A percentile compares a stretch with the other conserved stretches of the same genome.
These are phyloP conservation scores for Apiospora malaysiana DNA, from an alignment of 2,329 filamentous ascomycete genomes.

Conservation along the genomic window DNA sequence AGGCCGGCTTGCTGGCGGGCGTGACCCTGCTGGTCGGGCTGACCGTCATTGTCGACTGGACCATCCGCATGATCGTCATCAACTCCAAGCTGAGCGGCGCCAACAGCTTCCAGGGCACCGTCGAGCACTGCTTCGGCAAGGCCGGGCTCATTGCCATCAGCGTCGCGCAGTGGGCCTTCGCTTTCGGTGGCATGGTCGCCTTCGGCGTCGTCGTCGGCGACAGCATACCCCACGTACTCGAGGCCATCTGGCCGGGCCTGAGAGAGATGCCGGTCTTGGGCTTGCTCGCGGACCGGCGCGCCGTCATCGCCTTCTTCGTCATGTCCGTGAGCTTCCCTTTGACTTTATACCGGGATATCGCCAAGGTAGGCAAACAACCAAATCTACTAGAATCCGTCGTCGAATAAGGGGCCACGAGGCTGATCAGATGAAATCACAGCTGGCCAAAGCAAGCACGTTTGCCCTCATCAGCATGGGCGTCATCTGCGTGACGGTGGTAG, in stretches of 20 bases:
- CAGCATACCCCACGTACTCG: constrained; percentile 89
- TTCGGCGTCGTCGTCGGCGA: constrained; percentile 98
- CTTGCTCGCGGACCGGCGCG: constrained; percentile 79
- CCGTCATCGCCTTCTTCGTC: constrained; percentile 87
- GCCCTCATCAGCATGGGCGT: constrained; percentile 92
- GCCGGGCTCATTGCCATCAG: constrained; percentile 86
- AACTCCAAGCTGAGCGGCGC: constrained; percentile 97
- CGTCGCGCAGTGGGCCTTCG: constrained; percentile 96
- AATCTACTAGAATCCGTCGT: not conserved
- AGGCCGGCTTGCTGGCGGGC: constrained; percentile 86
- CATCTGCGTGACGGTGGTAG: constrained; percentile 86
- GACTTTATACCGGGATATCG: constrained; percentile 93
- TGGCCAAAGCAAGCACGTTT: constrained; percentile 94
- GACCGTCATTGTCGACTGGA: constrained; percentile 93
- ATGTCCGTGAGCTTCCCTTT: constrained; percentile 88
- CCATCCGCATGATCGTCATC: constrained; percentile 93
- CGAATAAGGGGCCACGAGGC: not conserved
- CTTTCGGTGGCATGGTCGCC: constrained; percentile 97
- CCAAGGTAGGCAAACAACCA: constrained; percentile 71
- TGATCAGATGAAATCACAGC: constrained; percentile 52
- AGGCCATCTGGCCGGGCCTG: constrained; percentile 80
- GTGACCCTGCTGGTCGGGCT: constrained; percentile 77
- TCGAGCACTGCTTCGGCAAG: constrained; percentile 92
- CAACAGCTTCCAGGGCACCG: constrained; percentile 93
- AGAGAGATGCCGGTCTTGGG: constrained; percentile 76